Evolutionary conservation across 345 rosid species (phyloP).

Genomic region (Gossypium arboreum): DNA sequence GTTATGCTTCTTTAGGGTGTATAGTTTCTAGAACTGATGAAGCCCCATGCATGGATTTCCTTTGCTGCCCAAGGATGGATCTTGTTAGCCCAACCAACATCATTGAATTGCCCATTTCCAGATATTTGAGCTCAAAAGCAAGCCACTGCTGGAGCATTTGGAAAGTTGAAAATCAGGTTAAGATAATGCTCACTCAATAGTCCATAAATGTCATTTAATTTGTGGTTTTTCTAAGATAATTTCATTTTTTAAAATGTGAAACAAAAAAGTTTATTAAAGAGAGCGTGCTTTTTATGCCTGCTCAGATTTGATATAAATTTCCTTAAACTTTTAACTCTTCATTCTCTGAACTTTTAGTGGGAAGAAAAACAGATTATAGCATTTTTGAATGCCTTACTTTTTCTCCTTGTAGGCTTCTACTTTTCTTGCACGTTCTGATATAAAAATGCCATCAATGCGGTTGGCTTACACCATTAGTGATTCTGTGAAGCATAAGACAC

Average conservation of each 20-base stretch:
- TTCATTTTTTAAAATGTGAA: neutral
- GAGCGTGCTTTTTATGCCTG: neutral
- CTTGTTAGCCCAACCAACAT: conserved; percentile 83
- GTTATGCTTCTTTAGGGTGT: conserved; percentile 90
- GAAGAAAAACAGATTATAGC: neutral
- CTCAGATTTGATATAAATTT: conserved; percentile 4
- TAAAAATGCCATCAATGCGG: conserved; percentile 73
- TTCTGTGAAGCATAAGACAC: conserved; percentile 83
- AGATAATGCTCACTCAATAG: conserved; percentile 13
- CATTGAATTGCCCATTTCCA: conserved; percentile 67
- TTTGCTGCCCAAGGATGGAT: conserved; percentile 97
- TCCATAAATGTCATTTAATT: conserved; percentile 1
- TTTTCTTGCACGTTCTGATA: conserved; percentile 88
- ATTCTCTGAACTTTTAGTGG: conserved; percentile 8
- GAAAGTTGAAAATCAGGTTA: conserved; percentile 99
- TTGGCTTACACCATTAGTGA: conserved; percentile 83
- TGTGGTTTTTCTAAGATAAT: neutral
- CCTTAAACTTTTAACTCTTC: neutral
- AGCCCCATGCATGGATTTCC: conserved; percentile 53
- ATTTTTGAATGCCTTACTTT: conserved; percentile 9
- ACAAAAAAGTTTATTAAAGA: neutral
- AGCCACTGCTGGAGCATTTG: conserved; percentile 95
- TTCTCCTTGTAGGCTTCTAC: conserved; percentile 77
- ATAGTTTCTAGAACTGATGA: conserved; percentile 71
- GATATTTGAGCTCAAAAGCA: conserved; percentile 68